Evolutionary conservation across 305 asterid species (phyloP), one percentile per base, ranked within the genome.

Genomic region (Fraxinus platypoda): DNA sequence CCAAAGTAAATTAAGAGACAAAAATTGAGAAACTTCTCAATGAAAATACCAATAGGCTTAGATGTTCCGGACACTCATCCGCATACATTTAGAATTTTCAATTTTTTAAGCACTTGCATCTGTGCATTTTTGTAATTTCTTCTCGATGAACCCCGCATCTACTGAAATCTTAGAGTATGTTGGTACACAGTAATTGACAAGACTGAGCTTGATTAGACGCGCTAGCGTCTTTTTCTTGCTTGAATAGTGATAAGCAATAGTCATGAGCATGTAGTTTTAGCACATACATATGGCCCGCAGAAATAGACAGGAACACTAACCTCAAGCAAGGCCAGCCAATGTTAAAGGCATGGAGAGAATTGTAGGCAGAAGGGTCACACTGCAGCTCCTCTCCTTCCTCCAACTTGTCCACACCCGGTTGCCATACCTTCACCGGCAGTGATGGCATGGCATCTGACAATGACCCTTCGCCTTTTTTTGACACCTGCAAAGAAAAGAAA

Each of bases 341-440:
- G 84, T 94, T 88, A 86, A 93, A 95, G 77, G 89, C 92, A 54
- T 88, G 92, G 71, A 89, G 91, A 83, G 88, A 84, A 70, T 89
- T 89, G 49, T 89, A 89, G 52, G 89, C 91, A 66, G 90, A 83
- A 82, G 88, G 89, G 74, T 89, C 91, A 70, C 91, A 90, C 82
- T 93, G 97, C 74, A 95, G 94, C 92, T 94, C 97, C 87, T 95
- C 98, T 71, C 95, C 99, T 79, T 93, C 98, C 81, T 91, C 98
- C 86, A 35, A 6, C 38, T 86, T 82, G 89, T 94, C 97, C 2
- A 94, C 97, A 11, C 97, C 97, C 0, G 98, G 99, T 81, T 90
- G 96, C 97, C 97, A 93, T 83, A 95, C 98, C 89, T 92, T 94
- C 41, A 92, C 89, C 9, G 89, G 90, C 77, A 83, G 79, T 11